Evolutionary conservation across 495 filamentous ascomycete genomes (phyloP).

Genomic region (Oidiodendron maius): DNA sequence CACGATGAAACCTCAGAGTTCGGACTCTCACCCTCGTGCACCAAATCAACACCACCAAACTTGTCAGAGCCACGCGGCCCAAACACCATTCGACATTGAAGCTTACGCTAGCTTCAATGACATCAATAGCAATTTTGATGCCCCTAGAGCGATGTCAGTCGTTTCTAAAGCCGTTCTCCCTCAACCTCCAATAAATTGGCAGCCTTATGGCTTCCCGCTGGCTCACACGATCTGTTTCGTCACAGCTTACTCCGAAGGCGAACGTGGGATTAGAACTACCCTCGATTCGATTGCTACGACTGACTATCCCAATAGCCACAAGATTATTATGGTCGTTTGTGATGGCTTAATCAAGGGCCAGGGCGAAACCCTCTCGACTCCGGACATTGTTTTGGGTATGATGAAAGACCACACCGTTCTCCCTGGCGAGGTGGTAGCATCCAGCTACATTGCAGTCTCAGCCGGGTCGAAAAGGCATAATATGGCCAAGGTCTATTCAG

Average conservation of each 20-base stretch:
- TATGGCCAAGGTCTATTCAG: slow-evolving; percentile 97
- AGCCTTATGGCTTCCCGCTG: slow-evolving; percentile 91
- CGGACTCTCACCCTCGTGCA: slow-evolving; percentile 63
- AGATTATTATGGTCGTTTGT: slow-evolving; percentile 93
- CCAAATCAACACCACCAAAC: slow-evolving; percentile 64
- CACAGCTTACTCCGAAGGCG: slow-evolving; percentile 96
- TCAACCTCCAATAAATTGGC: slow-evolving; percentile 93
- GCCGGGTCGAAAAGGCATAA: slow-evolving; percentile 96
- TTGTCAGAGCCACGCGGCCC: slow-evolving; percentile 42
- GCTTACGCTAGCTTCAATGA: slow-evolving; percentile 35
- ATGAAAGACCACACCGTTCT: slow-evolving; percentile 82
- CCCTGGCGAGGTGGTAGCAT: slow-evolving; percentile 74
- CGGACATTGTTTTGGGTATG: slow-evolving; percentile 88
- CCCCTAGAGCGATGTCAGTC: slow-evolving; percentile 73
- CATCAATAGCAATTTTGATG: slow-evolving; percentile 55
- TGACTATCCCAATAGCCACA: slow-evolving; percentile 98
- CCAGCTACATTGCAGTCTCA: slow-evolving; percentile 94
- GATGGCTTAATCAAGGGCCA: slow-evolving; percentile 97
- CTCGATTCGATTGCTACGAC: slow-evolving; percentile 95
- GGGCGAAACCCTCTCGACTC: slow-evolving; percentile 81
- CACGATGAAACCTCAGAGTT: slow-evolving; percentile 94
- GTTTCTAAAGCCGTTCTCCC: slow-evolving; percentile 94
- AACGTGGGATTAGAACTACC: slow-evolving; percentile 86
- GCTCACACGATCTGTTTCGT: slow-evolving; percentile 92
- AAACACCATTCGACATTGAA: too few relatives aligned